Conservation (phyloP, 2,329 filamentous ascomycete genomes). For the Phaeosphaeriaceae sp. region DNA sequence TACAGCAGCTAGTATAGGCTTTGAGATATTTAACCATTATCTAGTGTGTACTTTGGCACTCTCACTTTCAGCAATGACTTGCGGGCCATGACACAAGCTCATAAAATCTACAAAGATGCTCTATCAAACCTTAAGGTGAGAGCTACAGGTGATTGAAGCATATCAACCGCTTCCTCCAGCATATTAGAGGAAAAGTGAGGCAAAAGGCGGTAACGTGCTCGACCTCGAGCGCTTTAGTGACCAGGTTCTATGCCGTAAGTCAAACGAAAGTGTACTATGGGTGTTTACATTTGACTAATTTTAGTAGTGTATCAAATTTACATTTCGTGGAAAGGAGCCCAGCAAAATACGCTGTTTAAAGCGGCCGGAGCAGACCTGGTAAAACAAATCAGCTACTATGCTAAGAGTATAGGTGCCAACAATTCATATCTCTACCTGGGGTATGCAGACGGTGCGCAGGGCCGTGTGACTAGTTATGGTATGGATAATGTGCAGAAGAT, state of each 20-base stretch:
- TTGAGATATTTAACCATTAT: neutral
- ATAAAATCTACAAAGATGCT: slow-evolving; percentile 50
- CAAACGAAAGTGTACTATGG: fast-evolving
- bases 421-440: slow-evolving; percentile 42
- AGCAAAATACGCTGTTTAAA: slow-evolving; percentile 28
- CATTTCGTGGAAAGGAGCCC: slow-evolving; percentile 27
- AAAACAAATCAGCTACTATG: slow-evolving; percentile 20
- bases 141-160: slow-evolving; percentile 38
- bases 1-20: neutral
- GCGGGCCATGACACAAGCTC: slow-evolving; percentile 46
- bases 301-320: slow-evolving; percentile 27
- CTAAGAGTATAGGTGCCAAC: slow-evolving; percentile 25
- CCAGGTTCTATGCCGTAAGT: slow-evolving; percentile 26
- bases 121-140: slow-evolving; percentile 39
- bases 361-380: slow-evolving; percentile 20
- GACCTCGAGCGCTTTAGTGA: slow-evolving; percentile 39
- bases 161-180: slow-evolving; percentile 51
- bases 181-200: slow-evolving; percentile 40
- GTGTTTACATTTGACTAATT: neutral
- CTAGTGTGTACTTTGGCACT: slow-evolving; percentile 28
- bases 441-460: slow-evolving; percentile 36
- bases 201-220: slow-evolving; percentile 51
- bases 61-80: slow-evolving; percentile 43
- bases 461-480: slow-evolving; percentile 31
- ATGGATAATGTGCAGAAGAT: slow-evolving; percentile 24